Base-by-base conservation (phyloP, 2,329 filamentous ascomycete species). In the Chaetomium strumarium region DNA sequence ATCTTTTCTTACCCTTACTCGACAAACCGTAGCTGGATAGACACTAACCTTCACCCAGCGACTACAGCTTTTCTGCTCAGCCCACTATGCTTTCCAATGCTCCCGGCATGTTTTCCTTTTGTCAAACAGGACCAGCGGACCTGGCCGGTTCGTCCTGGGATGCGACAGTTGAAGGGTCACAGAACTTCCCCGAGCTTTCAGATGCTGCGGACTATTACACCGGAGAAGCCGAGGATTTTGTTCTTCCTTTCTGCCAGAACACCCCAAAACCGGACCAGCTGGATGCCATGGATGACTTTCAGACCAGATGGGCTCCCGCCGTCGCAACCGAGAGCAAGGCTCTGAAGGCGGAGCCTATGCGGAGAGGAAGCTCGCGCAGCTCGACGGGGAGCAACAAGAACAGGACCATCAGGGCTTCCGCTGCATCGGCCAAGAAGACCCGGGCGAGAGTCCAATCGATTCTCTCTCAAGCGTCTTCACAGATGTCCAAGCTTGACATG, bases 91-190 rank as follows among this genome's bases (percentile, higher is more conserved):
- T 80, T 70, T 67, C 75, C 63, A 71, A 66, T 68, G 65, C 74
- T 62, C 69, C 70, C 60, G 75, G 75, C 67, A 73, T 79, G 67
- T 79, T 79, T 75, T 72, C 77, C 70, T 79, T 76, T 69, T 74
- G 75, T 75, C 77, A 80, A 66, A 77, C 77, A 76, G 78, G 76
- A 77, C 76, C 77, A 73, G 71, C 75, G 65, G 78, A 79, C 73
- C 74, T 79, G 55, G 68, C 68, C 62, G 73, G 76, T 71, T 72
- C 76, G 66, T 71, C 76, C 64, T 82, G 79, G 79, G 78, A 75
- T 62, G 65, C 74, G 65, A 70, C 76, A 72, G 70, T 70, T 72
- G 79, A 82, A 76, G 77, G 77, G 64, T 63, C 76, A 78, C 79
- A 81, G 75, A 79, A 77, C 76, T 78, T 80, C 67, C 72, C 72